Conservation (phyloP, 371 early-diverging fungal genomes). For the Saksenaea vasiformis region DNA sequence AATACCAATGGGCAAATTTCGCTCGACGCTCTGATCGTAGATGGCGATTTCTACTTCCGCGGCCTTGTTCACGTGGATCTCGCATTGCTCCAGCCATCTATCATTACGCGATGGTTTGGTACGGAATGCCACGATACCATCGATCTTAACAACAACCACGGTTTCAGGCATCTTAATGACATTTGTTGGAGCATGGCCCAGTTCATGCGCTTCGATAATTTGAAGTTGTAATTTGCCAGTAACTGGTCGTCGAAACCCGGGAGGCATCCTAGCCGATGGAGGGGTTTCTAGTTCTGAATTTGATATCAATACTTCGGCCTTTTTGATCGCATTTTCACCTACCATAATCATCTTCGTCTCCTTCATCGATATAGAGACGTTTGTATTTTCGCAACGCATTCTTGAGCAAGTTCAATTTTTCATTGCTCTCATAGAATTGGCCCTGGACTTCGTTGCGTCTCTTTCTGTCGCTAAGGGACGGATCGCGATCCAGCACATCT, state of each 20-base stretch:
- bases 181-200: slow-evolving; percentile 70
- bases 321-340: not conserved
- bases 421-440: slow-evolving; percentile 73
- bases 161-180: slow-evolving; percentile 63
- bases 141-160: slow-evolving; percentile 79
- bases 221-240: slow-evolving; percentile 74
- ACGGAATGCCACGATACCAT: slow-evolving; percentile 70
- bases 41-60: slow-evolving; percentile 91
- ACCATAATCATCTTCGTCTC: slow-evolving; percentile 74
- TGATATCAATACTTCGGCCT: not conserved
- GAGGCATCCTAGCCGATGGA: slow-evolving; percentile 52
- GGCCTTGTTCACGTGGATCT: slow-evolving; percentile 82
- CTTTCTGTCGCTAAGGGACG: slow-evolving; percentile 50
- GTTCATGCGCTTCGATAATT: slow-evolving; percentile 64
- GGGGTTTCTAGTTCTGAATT: slow-evolving; percentile 38
- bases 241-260: slow-evolving; percentile 72
- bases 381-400: slow-evolving; percentile 85
- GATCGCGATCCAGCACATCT: slow-evolving; percentile 44
- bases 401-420: slow-evolving; percentile 79
- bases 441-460: slow-evolving; percentile 61
- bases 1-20: slow-evolving; percentile 71
- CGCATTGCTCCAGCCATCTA: slow-evolving; percentile 79
- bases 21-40: slow-evolving; percentile 67
- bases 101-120: slow-evolving; percentile 65
- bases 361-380: slow-evolving; percentile 75